phyloP scores from a whole-genome alignment of 179 eudicot species.

The Silene vulgaris region DNA sequence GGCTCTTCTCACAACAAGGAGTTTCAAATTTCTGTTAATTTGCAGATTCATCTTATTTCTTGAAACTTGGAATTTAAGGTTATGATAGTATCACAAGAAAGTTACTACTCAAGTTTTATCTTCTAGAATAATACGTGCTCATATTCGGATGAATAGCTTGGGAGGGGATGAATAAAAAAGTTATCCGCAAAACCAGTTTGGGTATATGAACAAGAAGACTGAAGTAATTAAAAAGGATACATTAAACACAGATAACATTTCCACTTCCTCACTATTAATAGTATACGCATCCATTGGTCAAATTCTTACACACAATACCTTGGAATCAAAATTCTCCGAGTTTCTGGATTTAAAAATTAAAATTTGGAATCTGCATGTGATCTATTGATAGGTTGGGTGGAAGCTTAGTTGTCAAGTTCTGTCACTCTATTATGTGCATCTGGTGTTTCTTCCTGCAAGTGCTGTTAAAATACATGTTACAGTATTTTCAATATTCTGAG shows the following conservation, averaged over 20 bases:
- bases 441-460: background rate
- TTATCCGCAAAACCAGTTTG: background rate
- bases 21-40: slow-evolving; percentile 8
- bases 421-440: background rate
- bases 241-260: background rate
- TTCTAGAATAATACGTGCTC: slow-evolving; percentile 5
- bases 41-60: background rate
- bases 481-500: background rate
- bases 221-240: background rate
- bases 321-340: background rate
- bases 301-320: background rate
- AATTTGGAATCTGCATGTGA: background rate
- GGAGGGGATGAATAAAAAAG: background rate
- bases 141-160: background rate
- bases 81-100: background rate
- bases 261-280: background rate
- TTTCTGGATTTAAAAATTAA: background rate
- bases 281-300: background rate
- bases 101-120: background rate
- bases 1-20: background rate
- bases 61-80: background rate
- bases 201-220: background rate
- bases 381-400: slow-evolving; percentile 5
- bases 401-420: background rate
- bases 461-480: background rate